These are phyloP conservation scores for Phytophthora cryptogea DNA, from an alignment of 352 stramenopile genomes.

Conservation along the genomic window DNA sequence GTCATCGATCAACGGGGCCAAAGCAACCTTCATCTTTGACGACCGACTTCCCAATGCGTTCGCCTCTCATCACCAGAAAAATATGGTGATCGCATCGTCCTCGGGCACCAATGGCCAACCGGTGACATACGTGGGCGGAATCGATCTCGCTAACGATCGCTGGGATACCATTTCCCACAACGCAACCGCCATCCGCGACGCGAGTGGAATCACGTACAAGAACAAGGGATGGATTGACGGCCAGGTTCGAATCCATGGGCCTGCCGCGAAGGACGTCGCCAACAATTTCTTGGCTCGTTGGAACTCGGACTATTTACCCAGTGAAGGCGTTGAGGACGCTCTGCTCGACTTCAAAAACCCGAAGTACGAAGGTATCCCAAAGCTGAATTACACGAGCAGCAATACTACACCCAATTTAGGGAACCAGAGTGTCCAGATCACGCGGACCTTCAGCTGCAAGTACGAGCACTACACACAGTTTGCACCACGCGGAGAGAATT, in stretches of 20 bases:
- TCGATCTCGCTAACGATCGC: conserved; percentile 59
- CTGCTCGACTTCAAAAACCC: conserved; percentile 53
- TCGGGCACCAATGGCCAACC: conserved; percentile 17
- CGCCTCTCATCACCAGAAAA: conserved; percentile 64
- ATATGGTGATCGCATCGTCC: conserved; percentile 30
- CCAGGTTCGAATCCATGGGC: conserved; percentile 49
- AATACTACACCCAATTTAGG: conserved; percentile 32
- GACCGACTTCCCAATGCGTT: conserved; percentile 41
- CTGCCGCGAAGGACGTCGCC: conserved; percentile 52
- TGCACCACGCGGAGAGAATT: conserved; percentile 24
- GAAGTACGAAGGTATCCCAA: conserved; percentile 34
- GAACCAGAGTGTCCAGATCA: conserved; percentile 28
- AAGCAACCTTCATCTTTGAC: conserved; percentile 52
- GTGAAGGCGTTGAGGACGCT: conserved; percentile 29
- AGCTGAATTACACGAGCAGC: conserved; percentile 38
- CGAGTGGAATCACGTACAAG: conserved; percentile 35
- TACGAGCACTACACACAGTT: conserved; percentile 28
- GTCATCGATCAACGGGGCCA: conserved; percentile 24
- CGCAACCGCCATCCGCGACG: conserved; percentile 38
- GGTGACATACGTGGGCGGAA: conserved; percentile 54
- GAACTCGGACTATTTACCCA: conserved; percentile 44
- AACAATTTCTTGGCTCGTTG: conserved; percentile 61
- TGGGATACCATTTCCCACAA: conserved; percentile 70
- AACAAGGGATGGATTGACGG: conserved; percentile 65
- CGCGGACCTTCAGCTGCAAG: conserved; percentile 30